Percentiles rank a stretch among this genome's conserved stretches.
Evolutionary conservation across 768 basidiomycete genomes (phyloP).

Genomic region (Phlebiopsis gigantea): DNA sequence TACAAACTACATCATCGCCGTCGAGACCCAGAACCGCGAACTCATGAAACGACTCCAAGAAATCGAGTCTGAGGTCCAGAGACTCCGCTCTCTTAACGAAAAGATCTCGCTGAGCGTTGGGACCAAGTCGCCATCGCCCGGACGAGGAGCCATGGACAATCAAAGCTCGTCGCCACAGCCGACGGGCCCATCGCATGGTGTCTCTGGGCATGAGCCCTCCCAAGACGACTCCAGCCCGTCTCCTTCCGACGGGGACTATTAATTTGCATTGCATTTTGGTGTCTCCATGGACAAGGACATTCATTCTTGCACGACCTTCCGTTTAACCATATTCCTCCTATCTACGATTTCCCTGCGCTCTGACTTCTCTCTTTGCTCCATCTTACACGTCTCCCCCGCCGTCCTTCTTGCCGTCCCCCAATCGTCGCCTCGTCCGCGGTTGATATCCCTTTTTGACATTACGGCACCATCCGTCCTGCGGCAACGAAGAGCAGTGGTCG

Average conservation of each 20-base stretch:
- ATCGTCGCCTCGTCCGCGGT: constrained; percentile 22
- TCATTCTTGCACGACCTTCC: constrained; percentile 12
- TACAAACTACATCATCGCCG: constrained; percentile 69
- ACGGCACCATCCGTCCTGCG: not conserved
- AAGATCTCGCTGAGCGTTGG: constrained; percentile 70
- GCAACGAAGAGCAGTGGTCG: constrained; percentile 7
- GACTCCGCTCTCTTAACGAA: constrained; percentile 75
- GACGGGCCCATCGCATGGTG: constrained; percentile 41
- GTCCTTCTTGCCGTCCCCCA: constrained; percentile 19
- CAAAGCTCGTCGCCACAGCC: constrained; percentile 57
- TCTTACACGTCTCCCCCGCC: not conserved
- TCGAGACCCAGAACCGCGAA: constrained; percentile 70
- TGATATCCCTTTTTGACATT: constrained; percentile 19
- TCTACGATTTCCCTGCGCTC: constrained; percentile 14
- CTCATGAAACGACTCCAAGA: constrained; percentile 62
- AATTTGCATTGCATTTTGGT: constrained; percentile 15
- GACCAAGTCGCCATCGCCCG: constrained; percentile 51
- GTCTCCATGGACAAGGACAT: constrained; percentile 4
- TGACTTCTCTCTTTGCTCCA: constrained; percentile 13
- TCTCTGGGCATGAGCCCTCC: constrained; percentile 55
- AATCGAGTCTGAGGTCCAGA: constrained; percentile 63
- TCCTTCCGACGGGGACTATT: constrained; percentile 29
- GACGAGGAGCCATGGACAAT: constrained; percentile 35
- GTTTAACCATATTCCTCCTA: constrained; percentile 12
- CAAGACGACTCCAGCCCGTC: constrained; percentile 54